A percentile compares a stretch with the other conserved stretches of the same genome.
Evolutionary conservation across 2,329 filamentous ascomycete species (phyloP).

Genomic region (Neopestalotiopsis rosae): DNA sequence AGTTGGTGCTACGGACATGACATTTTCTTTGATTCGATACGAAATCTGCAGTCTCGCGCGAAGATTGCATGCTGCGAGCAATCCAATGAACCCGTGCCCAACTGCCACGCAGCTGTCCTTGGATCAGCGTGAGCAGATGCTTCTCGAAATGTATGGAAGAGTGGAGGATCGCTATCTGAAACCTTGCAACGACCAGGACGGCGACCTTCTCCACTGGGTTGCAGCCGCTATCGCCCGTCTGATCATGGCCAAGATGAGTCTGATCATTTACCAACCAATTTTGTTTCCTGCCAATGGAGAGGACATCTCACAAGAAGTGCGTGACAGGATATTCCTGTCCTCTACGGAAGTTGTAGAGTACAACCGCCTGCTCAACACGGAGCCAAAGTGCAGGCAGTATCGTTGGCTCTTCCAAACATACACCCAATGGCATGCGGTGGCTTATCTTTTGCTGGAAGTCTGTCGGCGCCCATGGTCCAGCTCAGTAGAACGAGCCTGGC

Average conservation of each 20-base stretch:
- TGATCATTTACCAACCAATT: constrained; percentile 59
- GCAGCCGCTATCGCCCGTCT: constrained; percentile 53
- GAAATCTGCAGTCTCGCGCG: constrained; percentile 48
- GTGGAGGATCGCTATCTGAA: constrained; percentile 61
- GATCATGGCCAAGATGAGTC: constrained; percentile 58
- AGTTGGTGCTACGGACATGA: constrained; percentile 59
- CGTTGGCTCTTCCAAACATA: constrained; percentile 66
- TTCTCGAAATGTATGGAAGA: constrained; percentile 51
- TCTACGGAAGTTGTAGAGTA: constrained; percentile 63
- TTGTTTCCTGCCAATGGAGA: constrained; percentile 48
- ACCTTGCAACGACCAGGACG: constrained; percentile 50
- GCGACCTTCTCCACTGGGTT: constrained; percentile 55
- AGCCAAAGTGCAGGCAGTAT: constrained; percentile 54
- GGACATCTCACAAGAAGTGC: constrained; percentile 42
- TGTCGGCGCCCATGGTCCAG: constrained; percentile 55
- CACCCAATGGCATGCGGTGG: constrained; percentile 64
- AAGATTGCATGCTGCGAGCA: constrained; percentile 42
- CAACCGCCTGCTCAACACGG: constrained; percentile 57
- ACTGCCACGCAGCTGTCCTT: constrained; percentile 39
- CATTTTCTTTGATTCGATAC: constrained; percentile 48
- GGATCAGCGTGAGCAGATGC: constrained; percentile 49
- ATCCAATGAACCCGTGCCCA: constrained; percentile 37
- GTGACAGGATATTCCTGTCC: constrained; percentile 52
- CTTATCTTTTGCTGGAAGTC: constrained; percentile 59
- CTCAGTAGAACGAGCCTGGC: constrained; percentile 56